phyloP scores from a whole-genome alignment of 2,329 filamentous ascomycete genomes.

The Gaeumannomyces tritici region DNA sequence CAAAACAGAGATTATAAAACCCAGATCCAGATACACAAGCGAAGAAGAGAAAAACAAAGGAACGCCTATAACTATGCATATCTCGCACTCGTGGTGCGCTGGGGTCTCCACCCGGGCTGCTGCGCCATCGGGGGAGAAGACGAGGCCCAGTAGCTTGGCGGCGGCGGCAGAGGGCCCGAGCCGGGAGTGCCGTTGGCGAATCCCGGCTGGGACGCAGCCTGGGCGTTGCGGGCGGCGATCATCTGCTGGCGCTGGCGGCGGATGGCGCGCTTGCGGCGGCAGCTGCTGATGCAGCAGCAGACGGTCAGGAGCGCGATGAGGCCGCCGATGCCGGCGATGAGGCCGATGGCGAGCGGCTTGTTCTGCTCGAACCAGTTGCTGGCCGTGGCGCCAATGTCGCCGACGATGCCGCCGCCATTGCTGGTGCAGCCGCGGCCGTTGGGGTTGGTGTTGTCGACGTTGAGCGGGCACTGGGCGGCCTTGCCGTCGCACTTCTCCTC shows the following conservation, averaged over 20 bases:
- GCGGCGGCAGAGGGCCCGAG: background rate
- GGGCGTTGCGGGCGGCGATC: background rate
- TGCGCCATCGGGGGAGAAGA: background rate
- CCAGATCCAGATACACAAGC: background rate
- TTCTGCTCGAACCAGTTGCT: conserved; percentile 68
- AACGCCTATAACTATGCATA: conserved; percentile 3
- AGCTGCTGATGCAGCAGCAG: conserved; percentile 54
- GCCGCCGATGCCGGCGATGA: conserved; percentile 63
- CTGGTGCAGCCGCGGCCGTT: conserved; percentile 57
- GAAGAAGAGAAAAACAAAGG: background rate
- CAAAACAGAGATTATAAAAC: background rate
- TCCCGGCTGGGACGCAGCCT: background rate
- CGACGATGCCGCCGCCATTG: conserved; percentile 44
- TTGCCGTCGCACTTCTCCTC: conserved; percentile 72
- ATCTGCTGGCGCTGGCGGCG: conserved; percentile 1
- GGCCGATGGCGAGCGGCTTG: conserved; percentile 72
- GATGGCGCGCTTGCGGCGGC: conserved; percentile 24
- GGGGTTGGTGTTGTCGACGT: conserved; percentile 62
- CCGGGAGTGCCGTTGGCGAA: background rate
- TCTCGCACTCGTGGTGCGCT: conserved; percentile 2
- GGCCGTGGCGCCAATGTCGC: background rate
- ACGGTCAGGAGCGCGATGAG: conserved; percentile 63
- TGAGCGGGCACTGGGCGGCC: conserved; percentile 65
- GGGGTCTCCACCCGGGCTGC: background rate
- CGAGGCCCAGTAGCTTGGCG: background rate